Percentiles rank a stretch among this genome's conserved stretches.
phyloP scores from a whole-genome alignment of 2,329 filamentous ascomycete genomes.

The Ceratocystis colombiana region DNA sequence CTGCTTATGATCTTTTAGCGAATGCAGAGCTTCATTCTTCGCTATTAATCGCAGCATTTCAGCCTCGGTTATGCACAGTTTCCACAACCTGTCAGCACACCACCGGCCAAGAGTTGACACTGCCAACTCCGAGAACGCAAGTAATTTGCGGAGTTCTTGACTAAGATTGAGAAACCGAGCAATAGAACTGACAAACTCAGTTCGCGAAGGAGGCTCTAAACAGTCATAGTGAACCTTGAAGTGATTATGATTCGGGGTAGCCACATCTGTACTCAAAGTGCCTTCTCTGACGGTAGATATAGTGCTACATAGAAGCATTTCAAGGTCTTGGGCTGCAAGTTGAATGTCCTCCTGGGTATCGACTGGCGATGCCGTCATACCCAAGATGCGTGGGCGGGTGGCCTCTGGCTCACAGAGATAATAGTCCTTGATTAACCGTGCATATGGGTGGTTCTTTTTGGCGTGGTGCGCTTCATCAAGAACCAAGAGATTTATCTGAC shows the following conservation, averaged over 20 bases:
- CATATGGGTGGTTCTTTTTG: conserved; percentile 88
- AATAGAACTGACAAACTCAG: conserved; percentile 53
- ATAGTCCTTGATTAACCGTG: conserved; percentile 78
- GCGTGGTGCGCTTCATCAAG: conserved; percentile 96
- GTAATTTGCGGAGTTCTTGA: conserved; percentile 44
- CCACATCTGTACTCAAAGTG: conserved; percentile 29
- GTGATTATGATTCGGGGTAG: conserved; percentile 39
- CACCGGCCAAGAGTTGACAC: conserved; percentile 64
- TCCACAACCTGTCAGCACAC: conserved; percentile 78
- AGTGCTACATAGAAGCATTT: conserved; percentile 64
- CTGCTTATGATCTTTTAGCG: not conserved
- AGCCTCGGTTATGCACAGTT: conserved; percentile 54
- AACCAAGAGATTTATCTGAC: conserved; percentile 76
- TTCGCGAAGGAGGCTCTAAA: conserved; percentile 47
- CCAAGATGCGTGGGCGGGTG: conserved; percentile 65
- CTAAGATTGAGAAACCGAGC: conserved; percentile 37
- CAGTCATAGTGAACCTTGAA: conserved; percentile 38
- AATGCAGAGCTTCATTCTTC: conserved; percentile 32
- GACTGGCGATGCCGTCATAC: conserved; percentile 94
- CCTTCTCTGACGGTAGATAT: conserved; percentile 61
- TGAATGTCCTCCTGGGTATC: conserved; percentile 68
- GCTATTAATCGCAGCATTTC: conserved; percentile 52
- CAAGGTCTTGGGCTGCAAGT: conserved; percentile 61
- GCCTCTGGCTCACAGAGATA: conserved; percentile 48
- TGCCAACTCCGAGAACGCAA: conserved; percentile 49